A percentile compares a stretch with the other conserved stretches of the same genome.
Evolutionary conservation across 2,329 filamentous ascomycete species (phyloP).

Genomic region (Cryphonectria carpinicola): DNA sequence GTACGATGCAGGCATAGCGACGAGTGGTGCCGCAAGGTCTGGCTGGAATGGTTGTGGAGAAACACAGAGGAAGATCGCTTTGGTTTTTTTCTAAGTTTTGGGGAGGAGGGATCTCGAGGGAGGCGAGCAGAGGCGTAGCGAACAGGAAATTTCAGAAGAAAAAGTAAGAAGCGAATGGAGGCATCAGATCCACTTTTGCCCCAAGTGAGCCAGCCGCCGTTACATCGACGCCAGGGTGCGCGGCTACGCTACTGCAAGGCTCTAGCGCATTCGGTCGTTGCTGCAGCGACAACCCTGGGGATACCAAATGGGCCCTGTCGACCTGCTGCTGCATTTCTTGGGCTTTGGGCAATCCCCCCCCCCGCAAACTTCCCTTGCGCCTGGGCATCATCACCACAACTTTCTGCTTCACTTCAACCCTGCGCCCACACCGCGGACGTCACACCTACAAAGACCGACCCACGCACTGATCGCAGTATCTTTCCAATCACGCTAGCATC

Average conservation of each 20-base stretch:
- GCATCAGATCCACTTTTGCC: slow-evolving; percentile 18
- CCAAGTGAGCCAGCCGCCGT: slow-evolving; percentile 12
- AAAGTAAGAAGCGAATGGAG: slow-evolving; percentile 9
- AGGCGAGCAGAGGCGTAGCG: slow-evolving; percentile 2
- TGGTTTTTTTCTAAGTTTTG: background rate
- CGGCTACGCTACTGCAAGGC: background rate
- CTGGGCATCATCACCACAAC: background rate
- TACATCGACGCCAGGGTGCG: slow-evolving; percentile 8
- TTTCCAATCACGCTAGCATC: background rate
- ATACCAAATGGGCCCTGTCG: background rate
- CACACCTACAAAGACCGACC: background rate
- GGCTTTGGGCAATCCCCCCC: background rate
- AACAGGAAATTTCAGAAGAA: slow-evolving; percentile 17
- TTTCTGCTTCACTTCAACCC: background rate
- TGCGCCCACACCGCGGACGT: background rate
- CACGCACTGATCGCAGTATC: background rate
- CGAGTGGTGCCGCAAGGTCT: background rate
- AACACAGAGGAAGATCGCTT: background rate
- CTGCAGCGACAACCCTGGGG: slow-evolving; percentile 26
- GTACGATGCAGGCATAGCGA: slow-evolving; percentile 25
- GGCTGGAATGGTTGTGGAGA: background rate
- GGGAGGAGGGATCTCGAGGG: background rate
- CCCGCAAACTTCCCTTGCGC: background rate
- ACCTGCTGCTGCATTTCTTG: slow-evolving; percentile 3
- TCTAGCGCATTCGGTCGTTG: slow-evolving; percentile 22